Evolutionary conservation across 192 early-diverging fungal species (phyloP).

Genomic region (Linnemannia zychae): DNA sequence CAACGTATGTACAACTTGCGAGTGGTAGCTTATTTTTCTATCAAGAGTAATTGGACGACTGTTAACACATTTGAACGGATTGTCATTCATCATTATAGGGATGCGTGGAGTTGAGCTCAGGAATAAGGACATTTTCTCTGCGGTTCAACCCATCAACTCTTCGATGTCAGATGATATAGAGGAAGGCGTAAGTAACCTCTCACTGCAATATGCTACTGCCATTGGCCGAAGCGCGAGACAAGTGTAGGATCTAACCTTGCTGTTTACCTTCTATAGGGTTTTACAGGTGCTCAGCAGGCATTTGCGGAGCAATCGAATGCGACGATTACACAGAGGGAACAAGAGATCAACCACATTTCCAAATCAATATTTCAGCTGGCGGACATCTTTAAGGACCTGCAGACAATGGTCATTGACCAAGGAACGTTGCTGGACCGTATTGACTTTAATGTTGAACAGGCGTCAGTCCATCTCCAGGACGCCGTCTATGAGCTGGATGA

Average conservation of each 20-base stretch:
- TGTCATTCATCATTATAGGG: slow-evolving; percentile 15
- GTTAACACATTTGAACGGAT: not conserved
- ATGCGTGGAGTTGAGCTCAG: slow-evolving; percentile 53
- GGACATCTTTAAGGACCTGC: slow-evolving; percentile 92
- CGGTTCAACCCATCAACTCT: slow-evolving; percentile 39
- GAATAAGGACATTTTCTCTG: slow-evolving; percentile 49
- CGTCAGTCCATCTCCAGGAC: slow-evolving; percentile 80
- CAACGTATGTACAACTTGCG: slow-evolving; percentile 70
- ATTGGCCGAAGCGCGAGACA: not conserved
- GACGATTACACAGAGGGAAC: slow-evolving; percentile 86
- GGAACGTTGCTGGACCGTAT: slow-evolving; percentile 97
- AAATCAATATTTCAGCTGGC: slow-evolving; percentile 91
- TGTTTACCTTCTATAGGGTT: slow-evolving; percentile 63
- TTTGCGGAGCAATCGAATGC: slow-evolving; percentile 83
- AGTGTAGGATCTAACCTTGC: not conserved
- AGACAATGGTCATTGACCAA: slow-evolving; percentile 98
- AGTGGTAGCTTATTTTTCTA: not conserved
- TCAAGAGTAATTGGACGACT: not conserved
- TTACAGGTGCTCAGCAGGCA: slow-evolving; percentile 89
- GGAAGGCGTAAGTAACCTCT: slow-evolving; percentile 25
- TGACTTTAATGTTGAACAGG: slow-evolving; percentile 96
- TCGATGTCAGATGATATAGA: slow-evolving; percentile 49
- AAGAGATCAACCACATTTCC: slow-evolving; percentile 93
- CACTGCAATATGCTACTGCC: not conserved
- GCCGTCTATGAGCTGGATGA: slow-evolving; percentile 87